Percentiles rank a stretch among this genome's conserved stretches.
Conservation (phyloP, 345 rosid species). For the Pelargonium nanum region DNA sequence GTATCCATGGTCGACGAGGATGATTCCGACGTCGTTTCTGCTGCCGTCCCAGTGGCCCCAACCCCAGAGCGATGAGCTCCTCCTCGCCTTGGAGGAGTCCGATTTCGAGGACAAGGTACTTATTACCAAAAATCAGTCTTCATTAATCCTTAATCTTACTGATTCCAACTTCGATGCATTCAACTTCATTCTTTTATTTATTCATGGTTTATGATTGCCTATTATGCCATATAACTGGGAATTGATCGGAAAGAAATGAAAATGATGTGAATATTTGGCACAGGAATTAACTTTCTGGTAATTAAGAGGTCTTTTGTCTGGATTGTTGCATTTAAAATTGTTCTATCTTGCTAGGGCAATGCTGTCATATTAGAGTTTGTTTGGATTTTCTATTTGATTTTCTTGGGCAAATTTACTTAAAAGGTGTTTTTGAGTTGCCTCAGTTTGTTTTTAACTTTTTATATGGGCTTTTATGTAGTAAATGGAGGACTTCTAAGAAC, state of each 20-base stretch:
- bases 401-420: no score
- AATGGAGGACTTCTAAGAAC: no score
- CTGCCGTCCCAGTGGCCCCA: constrained; percentile 71
- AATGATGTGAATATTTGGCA: no score
- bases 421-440: no score
- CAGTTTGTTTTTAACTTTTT: no score
- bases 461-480: no score
- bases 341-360: neutral
- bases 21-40: constrained; percentile 51
- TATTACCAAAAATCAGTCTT: neutral
- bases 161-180: neutral
- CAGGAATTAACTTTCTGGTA: no score
- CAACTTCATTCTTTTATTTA: neutral
- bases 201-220: neutral
- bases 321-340: neutral
- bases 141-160: neutral
- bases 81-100: constrained; percentile 86
- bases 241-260: no score
- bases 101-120: constrained; percentile 65
- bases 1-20: constrained; percentile 51
- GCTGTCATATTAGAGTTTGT: neutral
- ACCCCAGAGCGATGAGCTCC: constrained; percentile 62
- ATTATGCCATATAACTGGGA: no score
- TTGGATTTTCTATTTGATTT: no score
- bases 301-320: neutral